These are phyloP conservation scores for Leccinum arenicola DNA, from an alignment of 768 basidiomycete genomes.

Conservation along the genomic window DNA sequence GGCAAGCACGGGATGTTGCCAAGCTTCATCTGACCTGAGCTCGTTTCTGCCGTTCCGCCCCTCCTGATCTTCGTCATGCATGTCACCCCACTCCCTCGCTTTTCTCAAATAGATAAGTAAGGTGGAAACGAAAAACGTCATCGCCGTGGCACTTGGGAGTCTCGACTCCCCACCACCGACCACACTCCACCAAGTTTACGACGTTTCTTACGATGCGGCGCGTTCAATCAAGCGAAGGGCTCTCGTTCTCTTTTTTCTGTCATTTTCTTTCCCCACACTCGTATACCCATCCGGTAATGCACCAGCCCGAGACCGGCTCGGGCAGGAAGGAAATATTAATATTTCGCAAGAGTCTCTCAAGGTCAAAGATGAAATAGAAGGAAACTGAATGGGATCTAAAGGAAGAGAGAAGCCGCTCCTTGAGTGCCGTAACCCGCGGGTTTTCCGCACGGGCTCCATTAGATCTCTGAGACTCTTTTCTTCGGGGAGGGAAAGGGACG, in stretches of 20 bases:
- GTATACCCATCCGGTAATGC: neutral
- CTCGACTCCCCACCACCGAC: neutral
- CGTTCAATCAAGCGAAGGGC: neutral
- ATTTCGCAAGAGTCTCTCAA: neutral
- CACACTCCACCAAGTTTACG: neutral
- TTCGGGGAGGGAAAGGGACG: neutral
- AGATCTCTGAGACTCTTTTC: neutral
- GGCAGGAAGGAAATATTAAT: neutral
- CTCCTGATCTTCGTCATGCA: conserved; percentile 8
- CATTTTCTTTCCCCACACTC: neutral
- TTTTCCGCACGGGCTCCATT: neutral
- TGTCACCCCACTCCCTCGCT: neutral
- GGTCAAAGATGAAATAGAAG: neutral
- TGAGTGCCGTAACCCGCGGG: neutral
- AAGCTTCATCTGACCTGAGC: neutral
- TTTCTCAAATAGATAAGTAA: neutral
- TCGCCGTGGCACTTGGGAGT: neutral
- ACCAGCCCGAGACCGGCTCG: neutral
- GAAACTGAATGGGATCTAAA: neutral
- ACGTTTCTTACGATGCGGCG: neutral
- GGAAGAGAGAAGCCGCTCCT: neutral
- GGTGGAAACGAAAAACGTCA: neutral
- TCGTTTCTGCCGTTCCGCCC: neutral
- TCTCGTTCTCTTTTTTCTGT: neutral
- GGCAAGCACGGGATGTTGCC: conserved; percentile 11